Conservation (phyloP, 2,329 filamentous ascomycete genomes). For the Arachnomyces sp. region DNA sequence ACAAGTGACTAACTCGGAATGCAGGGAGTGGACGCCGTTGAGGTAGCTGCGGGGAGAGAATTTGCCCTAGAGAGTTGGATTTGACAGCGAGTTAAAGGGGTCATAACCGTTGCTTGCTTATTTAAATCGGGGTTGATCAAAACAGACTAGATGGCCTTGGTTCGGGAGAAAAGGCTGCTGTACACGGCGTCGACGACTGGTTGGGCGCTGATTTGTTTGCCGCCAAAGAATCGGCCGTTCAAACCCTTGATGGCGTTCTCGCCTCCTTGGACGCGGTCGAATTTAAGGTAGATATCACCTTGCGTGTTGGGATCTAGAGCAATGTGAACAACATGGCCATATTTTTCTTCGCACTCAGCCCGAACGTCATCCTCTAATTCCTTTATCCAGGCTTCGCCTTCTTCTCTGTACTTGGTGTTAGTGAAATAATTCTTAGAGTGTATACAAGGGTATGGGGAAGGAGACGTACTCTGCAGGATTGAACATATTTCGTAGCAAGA, state of each 20-base stretch:
- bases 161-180: constrained; percentile 88
- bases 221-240: constrained; percentile 93
- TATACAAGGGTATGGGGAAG: background rate
- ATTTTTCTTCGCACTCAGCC: constrained; percentile 86
- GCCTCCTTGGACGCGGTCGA: constrained; percentile 88
- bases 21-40: background rate
- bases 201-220: constrained; percentile 83
- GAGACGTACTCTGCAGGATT: constrained; percentile 75
- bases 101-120: too few relatives aligned
- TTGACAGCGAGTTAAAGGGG: too few relatives aligned
- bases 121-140: too few relatives aligned
- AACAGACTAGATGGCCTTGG: constrained; percentile 61
- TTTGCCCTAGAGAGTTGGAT: too few relatives aligned
- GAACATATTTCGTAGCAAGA: constrained; percentile 94
- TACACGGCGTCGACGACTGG: constrained; percentile 98
- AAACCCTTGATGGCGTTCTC: constrained; percentile 97
- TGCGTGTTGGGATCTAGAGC: constrained; percentile 85
- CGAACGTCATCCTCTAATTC: constrained; percentile 91
- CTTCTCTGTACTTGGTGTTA: constrained; percentile 56
- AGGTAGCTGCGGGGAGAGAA: too few relatives aligned
- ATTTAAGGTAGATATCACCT: constrained; percentile 98
- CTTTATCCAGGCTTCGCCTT: constrained; percentile 81
- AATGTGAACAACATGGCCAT: constrained; percentile 96
- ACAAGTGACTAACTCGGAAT: background rate
- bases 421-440: constrained; percentile 10